These are phyloP conservation scores for Aspergillus viridinutans DNA, from an alignment of 2,329 filamentous ascomycete genomes.

Conservation along the genomic window DNA sequence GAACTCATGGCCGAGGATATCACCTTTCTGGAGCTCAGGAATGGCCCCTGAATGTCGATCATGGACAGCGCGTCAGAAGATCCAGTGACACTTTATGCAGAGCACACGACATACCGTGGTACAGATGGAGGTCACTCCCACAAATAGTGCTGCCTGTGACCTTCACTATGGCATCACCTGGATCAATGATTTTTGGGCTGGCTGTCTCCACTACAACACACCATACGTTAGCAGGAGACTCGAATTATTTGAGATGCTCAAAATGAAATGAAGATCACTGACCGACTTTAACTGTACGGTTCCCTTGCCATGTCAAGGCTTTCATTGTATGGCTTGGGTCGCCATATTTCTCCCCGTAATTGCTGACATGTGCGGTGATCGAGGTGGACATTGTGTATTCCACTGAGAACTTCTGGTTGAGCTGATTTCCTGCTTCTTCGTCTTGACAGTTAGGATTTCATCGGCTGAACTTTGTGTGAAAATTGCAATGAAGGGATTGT, in stretches of 20 bases:
- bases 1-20: slow-evolving; percentile 62
- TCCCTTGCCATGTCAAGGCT: not conserved
- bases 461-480: not conserved
- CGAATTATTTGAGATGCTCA: not conserved
- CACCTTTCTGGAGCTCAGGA: slow-evolving; percentile 58
- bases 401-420: not conserved
- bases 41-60: slow-evolving; percentile 39
- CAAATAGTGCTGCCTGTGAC: slow-evolving; percentile 65
- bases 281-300: not conserved
- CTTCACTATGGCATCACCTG: slow-evolving; percentile 72
- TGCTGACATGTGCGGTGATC: not conserved
- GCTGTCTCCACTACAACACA: slow-evolving; percentile 54
- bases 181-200: slow-evolving; percentile 68
- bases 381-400: not conserved
- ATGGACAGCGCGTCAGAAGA: not conserved
- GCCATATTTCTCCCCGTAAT: not conserved
- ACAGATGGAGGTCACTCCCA: slow-evolving; percentile 56
- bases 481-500: not conserved
- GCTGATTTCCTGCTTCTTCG: not conserved
- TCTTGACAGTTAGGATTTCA: not conserved
- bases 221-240: too few species aligned
- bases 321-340: not conserved
- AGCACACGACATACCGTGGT: slow-evolving; percentile 30
- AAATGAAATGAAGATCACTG: not conserved
- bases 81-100: not conserved